Conservation (phyloP, 2,329 filamentous ascomycete species). For the Colletotrichum brevisporum region DNA sequence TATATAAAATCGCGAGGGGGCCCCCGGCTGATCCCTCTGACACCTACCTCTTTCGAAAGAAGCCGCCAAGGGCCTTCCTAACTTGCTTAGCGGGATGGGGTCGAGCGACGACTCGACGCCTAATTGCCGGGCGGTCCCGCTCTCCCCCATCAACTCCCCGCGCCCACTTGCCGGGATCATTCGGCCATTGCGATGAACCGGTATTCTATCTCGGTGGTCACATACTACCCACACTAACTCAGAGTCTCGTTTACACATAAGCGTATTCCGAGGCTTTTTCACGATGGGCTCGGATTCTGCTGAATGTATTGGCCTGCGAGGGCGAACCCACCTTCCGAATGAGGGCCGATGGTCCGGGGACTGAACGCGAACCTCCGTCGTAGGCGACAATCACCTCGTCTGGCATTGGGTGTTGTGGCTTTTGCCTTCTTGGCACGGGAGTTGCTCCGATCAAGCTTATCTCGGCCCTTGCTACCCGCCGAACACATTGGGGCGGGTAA, state of each 20-base stretch:
- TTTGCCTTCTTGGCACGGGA: constrained; percentile 30
- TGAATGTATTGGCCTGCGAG: not conserved
- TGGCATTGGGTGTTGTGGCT: not conserved
- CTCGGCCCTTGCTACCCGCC: not conserved
- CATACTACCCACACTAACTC: constrained; percentile 11
- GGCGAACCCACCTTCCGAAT: constrained; percentile 26
- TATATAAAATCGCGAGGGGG: not conserved
- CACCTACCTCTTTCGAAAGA: constrained; percentile 31
- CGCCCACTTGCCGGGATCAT: constrained; percentile 28
- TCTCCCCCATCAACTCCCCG: not conserved
- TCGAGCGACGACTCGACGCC: not conserved
- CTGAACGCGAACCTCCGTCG: too few species aligned
- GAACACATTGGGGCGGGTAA: not conserved
- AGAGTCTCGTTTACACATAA: constrained; percentile 19
- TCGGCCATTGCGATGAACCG: not conserved
- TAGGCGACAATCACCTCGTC: not conserved
- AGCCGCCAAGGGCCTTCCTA: constrained; percentile 28
- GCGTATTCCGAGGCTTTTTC: constrained; percentile 15
- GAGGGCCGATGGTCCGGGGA: not conserved
- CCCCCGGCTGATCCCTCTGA: constrained; percentile 20
- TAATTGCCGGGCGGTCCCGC: constrained; percentile 20
- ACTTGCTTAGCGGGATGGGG: constrained; percentile 19
- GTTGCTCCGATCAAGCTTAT: constrained; percentile 32
- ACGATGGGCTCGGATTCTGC: not conserved
- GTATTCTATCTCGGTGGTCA: not conserved